A percentile compares a stretch with the other conserved stretches of the same genome.
Conservation (phyloP, 129 eudicot species). For the Arctium lappa region DNA sequence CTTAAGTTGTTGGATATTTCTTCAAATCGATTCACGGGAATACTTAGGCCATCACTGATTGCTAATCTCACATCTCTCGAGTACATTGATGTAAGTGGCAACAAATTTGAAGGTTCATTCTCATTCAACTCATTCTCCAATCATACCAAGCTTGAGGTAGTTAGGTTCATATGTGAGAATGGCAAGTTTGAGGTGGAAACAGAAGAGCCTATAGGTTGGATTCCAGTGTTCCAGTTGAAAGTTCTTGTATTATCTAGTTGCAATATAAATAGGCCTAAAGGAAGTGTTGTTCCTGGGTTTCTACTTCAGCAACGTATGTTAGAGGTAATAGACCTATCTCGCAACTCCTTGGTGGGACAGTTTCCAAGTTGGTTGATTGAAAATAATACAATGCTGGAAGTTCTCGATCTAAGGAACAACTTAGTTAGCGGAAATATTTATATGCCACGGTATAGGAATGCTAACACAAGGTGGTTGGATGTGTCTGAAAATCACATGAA, state of each 20-base stretch:
- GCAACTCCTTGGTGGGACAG: slow-evolving; percentile 17
- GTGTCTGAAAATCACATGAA: slow-evolving; percentile 2
- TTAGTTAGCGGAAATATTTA: not conserved
- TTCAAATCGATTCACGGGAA: slow-evolving; percentile 20
- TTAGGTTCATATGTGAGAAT: not conserved
- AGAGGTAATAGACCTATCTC: slow-evolving; percentile 8
- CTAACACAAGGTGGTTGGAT: not conserved
- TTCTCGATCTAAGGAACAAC: slow-evolving; percentile 9
- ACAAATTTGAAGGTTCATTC: slow-evolving; percentile 30
- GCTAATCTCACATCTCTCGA: slow-evolving; percentile 28
- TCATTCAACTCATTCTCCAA: slow-evolving; percentile 25
- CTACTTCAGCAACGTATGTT: slow-evolving; percentile 22
- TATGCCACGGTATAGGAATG: not conserved
- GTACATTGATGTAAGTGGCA: slow-evolving; percentile 26
- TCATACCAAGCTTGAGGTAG: slow-evolving; percentile 22
- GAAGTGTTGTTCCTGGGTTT: slow-evolving; percentile 24
- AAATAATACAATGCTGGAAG: slow-evolving; percentile 16
- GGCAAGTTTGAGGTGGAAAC: slow-evolving; percentile 13
- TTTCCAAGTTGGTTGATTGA: slow-evolving; percentile 29
- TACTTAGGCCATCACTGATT: not conserved
- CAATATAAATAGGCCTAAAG: slow-evolving; percentile 2
- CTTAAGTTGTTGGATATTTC: slow-evolving; percentile 23
- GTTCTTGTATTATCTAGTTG: slow-evolving; percentile 12
- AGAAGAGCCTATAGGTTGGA: slow-evolving; percentile 18
- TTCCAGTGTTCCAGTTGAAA: slow-evolving; percentile 34